Conservation (phyloP, 2,329 filamentous ascomycete genomes). For the Colletotrichum sp. region DNA sequence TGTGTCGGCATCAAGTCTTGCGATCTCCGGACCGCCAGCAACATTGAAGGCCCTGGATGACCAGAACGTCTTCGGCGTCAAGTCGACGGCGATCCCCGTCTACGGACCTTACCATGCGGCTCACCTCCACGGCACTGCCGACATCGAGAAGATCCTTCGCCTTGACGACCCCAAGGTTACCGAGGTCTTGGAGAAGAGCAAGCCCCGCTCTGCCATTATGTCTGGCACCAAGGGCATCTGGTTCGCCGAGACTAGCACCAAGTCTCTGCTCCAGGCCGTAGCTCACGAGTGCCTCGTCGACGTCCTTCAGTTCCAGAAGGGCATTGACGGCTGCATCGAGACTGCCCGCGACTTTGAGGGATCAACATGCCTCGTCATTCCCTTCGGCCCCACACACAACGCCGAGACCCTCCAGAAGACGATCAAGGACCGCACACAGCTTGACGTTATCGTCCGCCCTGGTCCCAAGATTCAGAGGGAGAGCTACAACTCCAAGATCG, state of each 20-base stretch:
- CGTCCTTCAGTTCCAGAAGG: slow-evolving; percentile 51
- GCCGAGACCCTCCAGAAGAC: slow-evolving; percentile 49
- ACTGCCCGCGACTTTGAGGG: slow-evolving; percentile 44
- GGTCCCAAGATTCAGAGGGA: slow-evolving; percentile 39
- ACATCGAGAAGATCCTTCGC: slow-evolving; percentile 51
- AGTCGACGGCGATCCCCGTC: slow-evolving; percentile 55
- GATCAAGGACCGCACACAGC: slow-evolving; percentile 45
- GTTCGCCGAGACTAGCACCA: slow-evolving; percentile 44
- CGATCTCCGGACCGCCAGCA: slow-evolving; percentile 59
- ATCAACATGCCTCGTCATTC: slow-evolving; percentile 49
- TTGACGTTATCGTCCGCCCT: slow-evolving; percentile 46
- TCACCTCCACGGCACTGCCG: slow-evolving; percentile 51
- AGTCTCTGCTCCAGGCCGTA: slow-evolving; percentile 45
- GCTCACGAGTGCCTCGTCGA: slow-evolving; percentile 56
- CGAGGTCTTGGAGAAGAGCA: slow-evolving; percentile 44
- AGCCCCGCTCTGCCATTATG: slow-evolving; percentile 53
- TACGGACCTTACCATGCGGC: slow-evolving; percentile 63
- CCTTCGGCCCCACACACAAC: slow-evolving; percentile 56
- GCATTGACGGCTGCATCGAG: slow-evolving; percentile 52
- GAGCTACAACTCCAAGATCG: slow-evolving; percentile 39
- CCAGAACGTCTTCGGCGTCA: slow-evolving; percentile 42
- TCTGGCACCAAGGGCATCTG: slow-evolving; percentile 53
- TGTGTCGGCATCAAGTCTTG: slow-evolving; percentile 50
- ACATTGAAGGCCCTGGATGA: slow-evolving; percentile 50
- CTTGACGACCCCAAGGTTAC: slow-evolving; percentile 44